phyloP scores from a whole-genome alignment of 2,329 filamentous ascomycete genomes.

The Huntiella savannae region DNA sequence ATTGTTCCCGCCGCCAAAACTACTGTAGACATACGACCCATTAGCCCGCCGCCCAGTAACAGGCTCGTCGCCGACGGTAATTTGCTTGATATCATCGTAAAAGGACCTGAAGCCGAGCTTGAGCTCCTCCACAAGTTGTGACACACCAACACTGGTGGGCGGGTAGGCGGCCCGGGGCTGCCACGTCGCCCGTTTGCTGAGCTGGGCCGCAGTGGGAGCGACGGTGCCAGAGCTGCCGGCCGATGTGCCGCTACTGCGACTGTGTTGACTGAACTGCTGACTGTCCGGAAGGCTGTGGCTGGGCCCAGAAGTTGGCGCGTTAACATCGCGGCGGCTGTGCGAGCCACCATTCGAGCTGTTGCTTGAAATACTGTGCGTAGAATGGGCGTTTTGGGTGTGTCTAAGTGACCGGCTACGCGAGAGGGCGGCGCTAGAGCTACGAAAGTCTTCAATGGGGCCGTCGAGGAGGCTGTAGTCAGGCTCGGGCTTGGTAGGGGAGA shows the following conservation, averaged over 20 bases:
- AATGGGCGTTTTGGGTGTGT: slow-evolving; percentile 8
- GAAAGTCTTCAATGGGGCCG: slow-evolving; percentile 25
- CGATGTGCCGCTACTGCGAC: slow-evolving; percentile 2
- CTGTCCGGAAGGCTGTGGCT: neutral
- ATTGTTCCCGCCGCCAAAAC: neutral
- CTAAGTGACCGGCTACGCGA: slow-evolving; percentile 7
- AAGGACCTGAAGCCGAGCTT: slow-evolving; percentile 84
- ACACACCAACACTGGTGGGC: slow-evolving; percentile 25
- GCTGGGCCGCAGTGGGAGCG: slow-evolving; percentile 15
- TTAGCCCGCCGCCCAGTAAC: slow-evolving; percentile 31
- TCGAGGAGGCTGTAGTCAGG: slow-evolving; percentile 26
- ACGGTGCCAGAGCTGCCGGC: slow-evolving; percentile 14
- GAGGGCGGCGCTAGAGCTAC: slow-evolving; percentile 16
- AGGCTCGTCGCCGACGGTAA: slow-evolving; percentile 85
- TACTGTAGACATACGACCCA: slow-evolving; percentile 11
- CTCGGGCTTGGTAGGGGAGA: slow-evolving; percentile 45
- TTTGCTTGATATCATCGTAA: slow-evolving; percentile 84
- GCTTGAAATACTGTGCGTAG: slow-evolving; percentile 6
- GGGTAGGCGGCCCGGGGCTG: slow-evolving; percentile 29
- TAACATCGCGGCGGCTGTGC: slow-evolving; percentile 1
- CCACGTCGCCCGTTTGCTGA: slow-evolving; percentile 41
- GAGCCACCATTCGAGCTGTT: slow-evolving; percentile 6
- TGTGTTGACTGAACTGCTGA: neutral
- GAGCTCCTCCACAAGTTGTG: slow-evolving; percentile 77
- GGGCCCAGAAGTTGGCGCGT: neutral